These are phyloP conservation scores for Gyromitra esculenta DNA, from an alignment of 2,329 filamentous ascomycete species.

Conservation along the genomic window DNA sequence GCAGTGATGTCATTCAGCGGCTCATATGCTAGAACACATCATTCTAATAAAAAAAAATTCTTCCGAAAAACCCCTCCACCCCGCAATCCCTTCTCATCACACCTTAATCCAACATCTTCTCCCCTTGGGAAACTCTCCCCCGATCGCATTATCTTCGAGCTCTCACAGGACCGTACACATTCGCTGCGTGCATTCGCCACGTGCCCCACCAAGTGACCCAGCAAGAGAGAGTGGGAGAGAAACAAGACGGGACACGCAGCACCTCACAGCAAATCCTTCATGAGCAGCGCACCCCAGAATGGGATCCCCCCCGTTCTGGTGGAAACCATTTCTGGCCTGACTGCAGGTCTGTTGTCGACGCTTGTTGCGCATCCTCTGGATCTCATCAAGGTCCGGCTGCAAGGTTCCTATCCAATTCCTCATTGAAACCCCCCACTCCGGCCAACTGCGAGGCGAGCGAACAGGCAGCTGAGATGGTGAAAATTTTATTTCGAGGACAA, in stretches of 20 bases:
- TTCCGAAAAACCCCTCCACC: constrained; percentile 41
- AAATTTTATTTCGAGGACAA: constrained; percentile 57
- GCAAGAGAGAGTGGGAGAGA: constrained; percentile 19
- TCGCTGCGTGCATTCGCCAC: constrained; percentile 26
- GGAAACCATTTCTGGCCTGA: constrained; percentile 89
- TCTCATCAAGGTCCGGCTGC: constrained; percentile 94
- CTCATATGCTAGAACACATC: constrained; percentile 49
- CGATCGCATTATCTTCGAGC: constrained; percentile 32
- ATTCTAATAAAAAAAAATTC: constrained; percentile 38
- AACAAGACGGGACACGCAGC: constrained; percentile 23
- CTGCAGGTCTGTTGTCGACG: constrained; percentile 85
- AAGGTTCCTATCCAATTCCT: constrained; percentile 61
- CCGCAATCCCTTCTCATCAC: constrained; percentile 37
- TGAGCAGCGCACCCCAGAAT: constrained; percentile 58
- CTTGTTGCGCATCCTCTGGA: constrained; percentile 91
- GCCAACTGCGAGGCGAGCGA: constrained; percentile 37
- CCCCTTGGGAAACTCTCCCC: constrained; percentile 34
- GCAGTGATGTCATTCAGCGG: constrained; percentile 47
- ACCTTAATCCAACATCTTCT: constrained; percentile 46
- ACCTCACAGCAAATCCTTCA: constrained; percentile 29
- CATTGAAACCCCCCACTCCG: constrained; percentile 34
- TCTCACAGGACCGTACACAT: constrained; percentile 25
- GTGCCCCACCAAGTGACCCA: constrained; percentile 25
- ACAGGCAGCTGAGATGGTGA: constrained; percentile 39
- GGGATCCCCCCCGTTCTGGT: constrained; percentile 79